Base-by-base conservation (phyloP, 2,329 filamentous ascomycete species). In the Macrophomina tecta region DNA sequence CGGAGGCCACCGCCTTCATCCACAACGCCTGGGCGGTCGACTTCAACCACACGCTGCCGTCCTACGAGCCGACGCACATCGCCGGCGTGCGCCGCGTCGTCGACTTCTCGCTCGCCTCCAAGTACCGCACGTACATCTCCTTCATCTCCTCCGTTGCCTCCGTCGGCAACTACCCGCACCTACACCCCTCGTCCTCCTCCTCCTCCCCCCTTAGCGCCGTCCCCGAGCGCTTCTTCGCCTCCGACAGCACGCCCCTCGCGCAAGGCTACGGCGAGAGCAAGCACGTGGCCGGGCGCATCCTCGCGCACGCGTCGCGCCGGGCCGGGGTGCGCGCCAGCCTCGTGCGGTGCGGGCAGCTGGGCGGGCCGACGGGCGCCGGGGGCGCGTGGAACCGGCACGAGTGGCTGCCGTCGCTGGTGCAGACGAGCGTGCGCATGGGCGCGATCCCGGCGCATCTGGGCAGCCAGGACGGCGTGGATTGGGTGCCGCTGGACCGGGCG, bases 221-320 rank as follows among this genome's bases (percentile, higher is more conserved):
- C 5, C 77, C 76, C 1, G 78, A 80, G 53, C 40, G 67, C 12
- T 68, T 74, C 3, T 69, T 79, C 30, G 53, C 69, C 6, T 72
- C 75, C 63, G 68, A 71, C 46, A 45, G 51, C 7, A 68, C 71
- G 14, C 72, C 77, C 0, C 68, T 77, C 0, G 69, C 73, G 7
- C 75, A 76, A 49, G 79, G 79, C 18, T 81, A 81, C 62, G 78
- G 75, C 23, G 73, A 79, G 55, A 75, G 72, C 12, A 81, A 81
- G 65, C 72, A 77, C 49, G 74, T 81, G 5, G 23, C 77, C 0
- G 72, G 73, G 11, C 69, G 73, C 16, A 76, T 80, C 32, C 69
- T 77, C 0, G 70, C 71, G n/a, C 69, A 63, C 1, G 77, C 77
- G 5, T 73, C 77, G 1, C 65, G 72, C 34, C 65, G 70, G 7